Conservation (phyloP, 352 stramenopile species). For the Stramenopiles sp. region DNA sequence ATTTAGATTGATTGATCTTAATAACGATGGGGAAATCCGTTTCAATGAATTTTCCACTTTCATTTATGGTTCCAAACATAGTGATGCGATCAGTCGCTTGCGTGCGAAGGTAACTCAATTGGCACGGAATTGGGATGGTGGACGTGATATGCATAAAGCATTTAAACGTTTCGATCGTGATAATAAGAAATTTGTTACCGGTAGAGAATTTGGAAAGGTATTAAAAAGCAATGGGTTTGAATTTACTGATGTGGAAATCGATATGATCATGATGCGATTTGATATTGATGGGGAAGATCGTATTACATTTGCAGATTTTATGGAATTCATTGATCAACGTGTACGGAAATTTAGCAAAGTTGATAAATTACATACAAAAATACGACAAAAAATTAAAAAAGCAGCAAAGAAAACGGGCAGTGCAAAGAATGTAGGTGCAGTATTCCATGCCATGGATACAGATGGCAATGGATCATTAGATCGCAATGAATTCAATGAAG, state of each 20-base stretch:
- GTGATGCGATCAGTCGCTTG: not conserved
- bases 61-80: not conserved
- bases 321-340: not conserved
- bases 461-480: not conserved
- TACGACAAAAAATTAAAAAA: not conserved
- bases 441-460: not conserved
- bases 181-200: not conserved
- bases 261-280: not conserved
- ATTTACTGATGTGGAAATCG: not conserved
- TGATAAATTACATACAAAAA: not conserved
- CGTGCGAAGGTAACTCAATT: not conserved
- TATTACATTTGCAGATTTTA: not conserved
- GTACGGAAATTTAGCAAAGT: not conserved
- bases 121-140: not conserved
- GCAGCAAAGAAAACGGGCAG: not conserved
- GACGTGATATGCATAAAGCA: not conserved
- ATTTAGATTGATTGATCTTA: not conserved
- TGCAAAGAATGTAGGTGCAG: not conserved
- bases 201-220: not conserved
- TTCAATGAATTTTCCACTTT: not conserved
- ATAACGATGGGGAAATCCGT: not conserved
- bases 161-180: not conserved
- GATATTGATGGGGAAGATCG: not conserved
- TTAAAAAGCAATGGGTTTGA: not conserved
- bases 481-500: not conserved